A percentile compares a stretch with the other conserved stretches of the same genome.
Evolutionary conservation across 352 stramenopile species (phyloP).

Genomic region (Plasmopara halstedii): DNA sequence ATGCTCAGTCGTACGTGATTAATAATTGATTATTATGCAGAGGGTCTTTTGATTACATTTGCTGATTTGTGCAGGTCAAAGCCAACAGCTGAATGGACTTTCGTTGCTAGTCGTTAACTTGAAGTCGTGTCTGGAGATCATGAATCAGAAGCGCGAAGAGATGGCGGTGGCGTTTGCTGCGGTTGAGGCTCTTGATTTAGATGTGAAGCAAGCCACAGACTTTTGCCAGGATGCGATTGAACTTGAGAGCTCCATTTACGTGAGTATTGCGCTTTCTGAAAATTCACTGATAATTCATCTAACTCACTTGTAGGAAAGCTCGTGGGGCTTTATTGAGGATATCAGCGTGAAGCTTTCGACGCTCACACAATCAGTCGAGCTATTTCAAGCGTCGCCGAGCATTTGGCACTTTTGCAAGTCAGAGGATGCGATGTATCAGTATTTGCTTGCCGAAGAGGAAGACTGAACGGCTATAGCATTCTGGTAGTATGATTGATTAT

Average conservation of each 20-base stretch:
- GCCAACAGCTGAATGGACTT: conserved; percentile 68
- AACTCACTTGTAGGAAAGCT: conserved; percentile 47
- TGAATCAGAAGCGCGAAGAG: conserved; percentile 77
- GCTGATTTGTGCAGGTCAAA: conserved; percentile 45
- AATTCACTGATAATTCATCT: conserved; percentile 1
- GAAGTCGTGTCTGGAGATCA: conserved; percentile 79
- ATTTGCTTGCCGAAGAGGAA: conserved; percentile 65
- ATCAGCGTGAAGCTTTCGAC: conserved; percentile 64
- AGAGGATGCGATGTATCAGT: conserved; percentile 70
- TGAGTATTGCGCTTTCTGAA: conserved; percentile 5
- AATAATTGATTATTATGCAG: background rate
- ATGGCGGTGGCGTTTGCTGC: conserved; percentile 66
- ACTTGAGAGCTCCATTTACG: conserved; percentile 63
- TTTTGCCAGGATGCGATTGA: conserved; percentile 81
- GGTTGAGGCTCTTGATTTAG: conserved; percentile 63
- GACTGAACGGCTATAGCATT: conserved; percentile 11
- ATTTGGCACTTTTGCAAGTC: conserved; percentile 83
- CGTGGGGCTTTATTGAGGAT: conserved; percentile 71
- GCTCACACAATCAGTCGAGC: conserved; percentile 51
- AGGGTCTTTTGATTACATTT: background rate
- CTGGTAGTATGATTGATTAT: too few species aligned
- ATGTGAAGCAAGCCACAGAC: conserved; percentile 72
- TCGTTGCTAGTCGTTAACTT: conserved; percentile 71
- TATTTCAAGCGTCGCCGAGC: conserved; percentile 62
- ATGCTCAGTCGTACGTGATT: conserved; percentile 71